These are phyloP conservation scores for Delitschia confertaspora DNA, from an alignment of 495 filamentous ascomycete species.

Conservation along the genomic window DNA sequence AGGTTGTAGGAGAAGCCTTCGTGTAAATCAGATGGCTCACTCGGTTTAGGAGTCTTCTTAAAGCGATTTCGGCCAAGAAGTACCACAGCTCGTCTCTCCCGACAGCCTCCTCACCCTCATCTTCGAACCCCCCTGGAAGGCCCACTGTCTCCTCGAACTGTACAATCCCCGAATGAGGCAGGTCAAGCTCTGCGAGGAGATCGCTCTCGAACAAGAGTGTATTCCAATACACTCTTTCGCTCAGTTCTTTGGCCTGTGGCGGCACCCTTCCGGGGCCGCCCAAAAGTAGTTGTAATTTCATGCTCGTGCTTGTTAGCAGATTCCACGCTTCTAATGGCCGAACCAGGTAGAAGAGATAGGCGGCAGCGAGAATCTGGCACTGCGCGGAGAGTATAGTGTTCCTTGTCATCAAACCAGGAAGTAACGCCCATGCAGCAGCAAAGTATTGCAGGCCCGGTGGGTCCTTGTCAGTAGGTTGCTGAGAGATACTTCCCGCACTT, in stretches of 20 bases:
- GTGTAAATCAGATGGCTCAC: conserved; percentile 66
- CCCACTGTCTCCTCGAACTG: conserved; percentile 74
- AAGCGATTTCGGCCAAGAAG: conserved; percentile 70
- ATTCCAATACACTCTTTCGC: conserved; percentile 76
- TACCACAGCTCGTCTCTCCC: conserved; percentile 76
- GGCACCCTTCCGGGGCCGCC: conserved; percentile 62
- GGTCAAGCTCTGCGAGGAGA: conserved; percentile 67
- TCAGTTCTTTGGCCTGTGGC: conserved; percentile 57
- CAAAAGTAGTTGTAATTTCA: conserved; percentile 68
- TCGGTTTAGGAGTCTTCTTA: conserved; percentile 65
- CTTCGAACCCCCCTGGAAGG: conserved; percentile 66
- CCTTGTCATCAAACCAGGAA: conserved; percentile 69
- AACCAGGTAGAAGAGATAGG: conserved; percentile 75
- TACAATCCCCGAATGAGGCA: conserved; percentile 73
- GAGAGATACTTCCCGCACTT: conserved; percentile 61
- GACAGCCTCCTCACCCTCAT: conserved; percentile 43
- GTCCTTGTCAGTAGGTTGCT: conserved; percentile 57
- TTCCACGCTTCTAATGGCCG: conserved; percentile 77
- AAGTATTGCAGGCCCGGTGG: conserved; percentile 74
- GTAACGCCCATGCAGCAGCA: conserved; percentile 65
- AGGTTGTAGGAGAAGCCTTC: conserved; percentile 28
- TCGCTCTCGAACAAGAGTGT: conserved; percentile 73
- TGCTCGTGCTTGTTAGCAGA: conserved; percentile 65
- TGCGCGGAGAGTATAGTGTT: conserved; percentile 68
- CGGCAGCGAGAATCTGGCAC: conserved; percentile 68